These are phyloP conservation scores for Teunomyces atbi DNA, from an alignment of 805 yeast species.

Conservation along the genomic window DNA sequence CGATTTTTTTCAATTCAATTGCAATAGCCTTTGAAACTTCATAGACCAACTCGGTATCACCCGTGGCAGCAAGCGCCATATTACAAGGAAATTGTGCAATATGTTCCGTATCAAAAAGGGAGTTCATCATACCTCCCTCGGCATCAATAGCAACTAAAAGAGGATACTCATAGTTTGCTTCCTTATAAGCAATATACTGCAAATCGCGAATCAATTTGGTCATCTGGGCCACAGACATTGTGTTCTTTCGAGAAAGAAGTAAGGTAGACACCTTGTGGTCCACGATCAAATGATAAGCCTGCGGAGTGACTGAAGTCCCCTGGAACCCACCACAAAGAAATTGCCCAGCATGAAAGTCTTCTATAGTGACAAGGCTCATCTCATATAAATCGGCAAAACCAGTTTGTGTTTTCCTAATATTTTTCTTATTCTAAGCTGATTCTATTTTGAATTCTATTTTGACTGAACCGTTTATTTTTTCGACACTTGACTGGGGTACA, in stretches of 20 bases:
- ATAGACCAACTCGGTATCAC: slow-evolving; percentile 47
- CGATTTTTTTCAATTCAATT: slow-evolving; percentile 50
- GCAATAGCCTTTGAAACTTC: slow-evolving; percentile 56
- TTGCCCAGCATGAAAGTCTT: slow-evolving; percentile 39
- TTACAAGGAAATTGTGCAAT: slow-evolving; percentile 63
- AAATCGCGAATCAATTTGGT: slow-evolving; percentile 49
- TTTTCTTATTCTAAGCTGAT: neutral
- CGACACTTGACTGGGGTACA: slow-evolving; percentile 1
- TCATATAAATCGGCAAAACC: neutral
- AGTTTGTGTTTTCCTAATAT: neutral
- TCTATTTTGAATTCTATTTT: too few relatives aligned
- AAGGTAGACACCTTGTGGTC: slow-evolving; percentile 52
- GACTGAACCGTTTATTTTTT: slow-evolving; percentile 1
- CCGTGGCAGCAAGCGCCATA: slow-evolving; percentile 61
- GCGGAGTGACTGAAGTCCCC: slow-evolving; percentile 52
- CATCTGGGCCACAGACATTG: slow-evolving; percentile 48
- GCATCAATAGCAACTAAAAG: slow-evolving; percentile 58
- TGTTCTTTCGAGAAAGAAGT: slow-evolving; percentile 52
- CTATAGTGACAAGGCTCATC: slow-evolving; percentile 11
- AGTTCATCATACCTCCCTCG: slow-evolving; percentile 64
- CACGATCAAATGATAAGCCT: slow-evolving; percentile 50
- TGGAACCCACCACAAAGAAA: slow-evolving; percentile 59
- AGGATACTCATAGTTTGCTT: slow-evolving; percentile 51
- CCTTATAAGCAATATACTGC: slow-evolving; percentile 50
- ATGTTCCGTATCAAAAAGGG: slow-evolving; percentile 50